Evolutionary conservation across 352 stramenopile species (phyloP), one percentile per base, ranked within the genome.

Genomic region (Pythium folliculosum): DNA sequence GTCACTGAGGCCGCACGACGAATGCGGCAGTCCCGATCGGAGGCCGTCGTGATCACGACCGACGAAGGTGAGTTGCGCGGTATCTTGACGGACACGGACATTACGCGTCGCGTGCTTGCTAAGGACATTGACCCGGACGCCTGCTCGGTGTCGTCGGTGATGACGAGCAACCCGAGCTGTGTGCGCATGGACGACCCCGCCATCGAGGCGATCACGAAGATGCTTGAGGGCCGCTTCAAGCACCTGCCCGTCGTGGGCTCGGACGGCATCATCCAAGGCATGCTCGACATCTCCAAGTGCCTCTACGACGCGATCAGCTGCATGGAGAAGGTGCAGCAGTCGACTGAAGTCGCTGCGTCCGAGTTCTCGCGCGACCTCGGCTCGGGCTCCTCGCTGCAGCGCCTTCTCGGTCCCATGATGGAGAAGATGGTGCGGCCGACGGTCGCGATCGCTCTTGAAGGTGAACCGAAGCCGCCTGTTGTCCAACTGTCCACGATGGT

Each of bases 221-320:
- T 96, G 89, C 77, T 95, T 5, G 84, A 95, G 71, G 88, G 88
- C 10, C 84, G 85, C 13, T 95, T 95, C 67, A 96, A 95, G 64
- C 87, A 96, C 67, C 73, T 96, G 63, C 89, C 89, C 0, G 85
- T 96, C 8, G 77, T 95, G 16, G 86, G 82, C 23, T 64, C 72
- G 0, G 82, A 94, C 37, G 88, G 86, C 25, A 83, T 80, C 5
- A 80, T 92, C 22, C 80, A 88, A 55, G 86, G 87, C 32, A 94
- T 96, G 84, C 70, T 96, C n/a, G 86, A 96, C 48, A 95, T 96
- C 45, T 94, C 89, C 57, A 96, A 96, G 75, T 95, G 88, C 63
- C 66, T 96, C 5, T 92, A 94, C 50, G 89, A 96, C 54, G 89
- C 89, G 16, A 95, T 96, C 65, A 91, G 78, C 22, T 91, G 85